Evolutionary conservation across 345 rosid genomes (phyloP), one percentile per base, ranked within the genome.

Genomic region (Alliaria petiolata): DNA sequence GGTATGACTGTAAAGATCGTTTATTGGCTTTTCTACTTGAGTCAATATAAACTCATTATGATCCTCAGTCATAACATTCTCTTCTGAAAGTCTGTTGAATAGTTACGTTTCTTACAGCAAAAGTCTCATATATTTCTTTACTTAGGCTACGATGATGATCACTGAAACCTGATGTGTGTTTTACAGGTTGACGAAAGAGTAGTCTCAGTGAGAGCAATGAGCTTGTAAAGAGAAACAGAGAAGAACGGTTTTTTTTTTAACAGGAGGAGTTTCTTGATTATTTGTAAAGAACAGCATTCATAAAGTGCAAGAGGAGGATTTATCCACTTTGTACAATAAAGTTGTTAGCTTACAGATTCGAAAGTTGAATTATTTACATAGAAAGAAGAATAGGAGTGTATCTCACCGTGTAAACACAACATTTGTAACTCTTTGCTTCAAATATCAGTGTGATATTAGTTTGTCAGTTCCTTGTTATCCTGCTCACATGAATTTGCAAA

Each of bases 161-260:
- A n/a, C 34, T 58, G 30, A 76, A 42, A 35, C 61, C 9, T 62
- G 36, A 71, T 17, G 43, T 36, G 15, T 81, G 38, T 35, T 67
- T 52, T 77, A 75, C 88, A 81, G 81, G 92, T 85, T 72, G 79
- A 71, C n/a, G 90, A 88, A 69, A 50, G 82, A 13, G 85, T 85
- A 70, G 50, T 72, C 67, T 76, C 93, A 10, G 67, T 82, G 1
- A 87, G 90, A 81, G 96, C 89, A 36, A 69, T 85, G 85, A 86
- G 97, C 79, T 83, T 93, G 91, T 93, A 78, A 82, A 70, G 30
- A 54, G 39, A 75, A 6, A 43, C 10, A 22, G 58, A 50, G 20
- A 34, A 59, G 34, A 67, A 8, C 1, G 14, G 14, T 28, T 52
- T 28, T 26, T 26, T 13, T 50, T 16, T 39, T 35, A 67, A 65